A percentile compares a stretch with the other conserved stretches of the same genome.
These are phyloP conservation scores for Santalum album DNA, from an alignment of 164 flowering plant genomes.

Conservation along the genomic window DNA sequence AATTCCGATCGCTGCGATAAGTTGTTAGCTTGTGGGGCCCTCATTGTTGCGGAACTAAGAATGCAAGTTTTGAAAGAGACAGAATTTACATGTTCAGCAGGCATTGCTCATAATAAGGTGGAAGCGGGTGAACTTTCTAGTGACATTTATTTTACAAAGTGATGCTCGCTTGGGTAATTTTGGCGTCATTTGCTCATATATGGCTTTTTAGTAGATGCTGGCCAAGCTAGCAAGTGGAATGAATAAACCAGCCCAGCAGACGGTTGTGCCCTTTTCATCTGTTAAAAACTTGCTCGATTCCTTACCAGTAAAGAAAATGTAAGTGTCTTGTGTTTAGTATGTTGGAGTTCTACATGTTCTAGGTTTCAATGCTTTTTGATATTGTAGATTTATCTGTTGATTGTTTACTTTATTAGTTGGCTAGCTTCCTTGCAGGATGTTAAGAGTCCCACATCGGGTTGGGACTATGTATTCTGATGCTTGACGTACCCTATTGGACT, in stretches of 20 bases:
- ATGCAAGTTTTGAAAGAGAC: constrained; percentile 73
- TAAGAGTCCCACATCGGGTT: no score
- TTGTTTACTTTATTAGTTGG: no score
- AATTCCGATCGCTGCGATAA: constrained; percentile 72
- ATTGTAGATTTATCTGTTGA: no score
- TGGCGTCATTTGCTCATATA: constrained; percentile 6
- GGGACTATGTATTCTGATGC: no score
- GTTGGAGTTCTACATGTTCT: no score
- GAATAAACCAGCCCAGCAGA: constrained; percentile 98
- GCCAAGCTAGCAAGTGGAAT: constrained; percentile 90
- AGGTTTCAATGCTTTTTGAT: no score
- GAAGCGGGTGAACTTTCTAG: background rate
- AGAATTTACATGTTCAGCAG: constrained; percentile 94
- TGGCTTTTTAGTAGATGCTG: constrained; percentile 62
- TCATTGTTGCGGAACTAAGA: constrained; percentile 85
- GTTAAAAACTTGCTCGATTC: constrained; percentile 58
- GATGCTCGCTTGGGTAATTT: background rate
- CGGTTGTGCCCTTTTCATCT: constrained; percentile 73
- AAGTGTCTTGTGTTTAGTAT: constrained; percentile 18
- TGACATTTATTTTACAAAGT: constrained; percentile 1
- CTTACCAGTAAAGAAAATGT: constrained; percentile 91
- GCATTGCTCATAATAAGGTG: constrained; percentile 97
- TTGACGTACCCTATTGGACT: no score
- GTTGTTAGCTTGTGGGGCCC: constrained; percentile 83
- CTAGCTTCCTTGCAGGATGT: no score